A percentile compares a stretch with the other conserved stretches of the same genome.
Evolutionary conservation across 192 early-diverging fungal genomes (phyloP).

Genomic region (Coemansia sp.): DNA sequence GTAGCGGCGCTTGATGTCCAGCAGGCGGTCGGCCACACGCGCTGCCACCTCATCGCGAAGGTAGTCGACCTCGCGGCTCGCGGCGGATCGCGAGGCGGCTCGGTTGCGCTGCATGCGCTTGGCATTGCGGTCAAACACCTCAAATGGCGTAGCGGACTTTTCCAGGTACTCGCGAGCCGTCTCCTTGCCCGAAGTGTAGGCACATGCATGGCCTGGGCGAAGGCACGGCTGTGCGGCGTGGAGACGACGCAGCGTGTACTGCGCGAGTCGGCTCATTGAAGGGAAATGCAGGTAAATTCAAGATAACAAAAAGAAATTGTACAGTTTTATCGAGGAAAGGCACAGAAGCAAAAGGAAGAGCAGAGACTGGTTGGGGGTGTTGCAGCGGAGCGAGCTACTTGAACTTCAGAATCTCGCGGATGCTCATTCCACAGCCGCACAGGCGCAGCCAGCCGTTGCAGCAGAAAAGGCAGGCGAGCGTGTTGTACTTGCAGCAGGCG

Average conservation of each 20-base stretch:
- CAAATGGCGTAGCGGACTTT: slow-evolving; percentile 37
- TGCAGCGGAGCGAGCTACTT: slow-evolving; percentile 1
- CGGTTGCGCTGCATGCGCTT: slow-evolving; percentile 79
- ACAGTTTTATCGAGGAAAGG: not conserved
- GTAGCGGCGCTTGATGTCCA: slow-evolving; percentile 90
- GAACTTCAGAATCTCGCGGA: slow-evolving; percentile 28
- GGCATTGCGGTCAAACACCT: slow-evolving; percentile 76
- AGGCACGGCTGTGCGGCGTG: not conserved
- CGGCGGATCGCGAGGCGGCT: slow-evolving; percentile 53
- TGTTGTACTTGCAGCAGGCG: slow-evolving; percentile 50
- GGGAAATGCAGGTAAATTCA: not conserved
- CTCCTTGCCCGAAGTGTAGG: slow-evolving; percentile 28
- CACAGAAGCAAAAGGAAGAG: not conserved
- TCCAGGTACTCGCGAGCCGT: slow-evolving; percentile 41
- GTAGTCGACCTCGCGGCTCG: slow-evolving; percentile 79
- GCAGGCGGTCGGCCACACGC: slow-evolving; percentile 78
- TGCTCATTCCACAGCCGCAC: slow-evolving; percentile 40
- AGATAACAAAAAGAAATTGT: not conserved
- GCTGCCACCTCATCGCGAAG: slow-evolving; percentile 87
- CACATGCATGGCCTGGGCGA: not conserved
- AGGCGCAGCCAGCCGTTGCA: slow-evolving; percentile 45
- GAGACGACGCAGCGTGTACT: too few relatives aligned
- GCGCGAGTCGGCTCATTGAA: not conserved
- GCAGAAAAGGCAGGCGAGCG: slow-evolving; percentile 34
- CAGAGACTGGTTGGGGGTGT: not conserved